Evolutionary conservation across 371 early-diverging fungal genomes (phyloP).

Genomic region (Umbelopsis sp.): DNA sequence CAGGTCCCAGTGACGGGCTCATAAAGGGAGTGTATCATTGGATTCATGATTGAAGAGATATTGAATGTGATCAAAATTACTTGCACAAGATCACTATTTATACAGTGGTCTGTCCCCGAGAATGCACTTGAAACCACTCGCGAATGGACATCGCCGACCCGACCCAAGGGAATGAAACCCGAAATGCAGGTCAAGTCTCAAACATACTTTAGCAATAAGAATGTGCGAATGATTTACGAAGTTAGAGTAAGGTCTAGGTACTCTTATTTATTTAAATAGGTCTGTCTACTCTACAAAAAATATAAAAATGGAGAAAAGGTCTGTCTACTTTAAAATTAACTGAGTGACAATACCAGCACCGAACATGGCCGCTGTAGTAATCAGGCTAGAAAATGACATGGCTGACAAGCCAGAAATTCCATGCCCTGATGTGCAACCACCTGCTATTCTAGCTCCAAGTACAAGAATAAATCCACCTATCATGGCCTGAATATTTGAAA

Average conservation of each 20-base stretch:
- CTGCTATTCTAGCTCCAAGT: neutral
- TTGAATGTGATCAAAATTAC: neutral
- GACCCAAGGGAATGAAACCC: no score
- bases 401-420: neutral
- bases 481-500: neutral
- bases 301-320: neutral
- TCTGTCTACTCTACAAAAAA: neutral
- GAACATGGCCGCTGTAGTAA: neutral
- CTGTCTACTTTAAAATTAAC: neutral
- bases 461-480: neutral
- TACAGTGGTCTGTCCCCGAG: no score
- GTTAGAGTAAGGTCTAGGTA: neutral
- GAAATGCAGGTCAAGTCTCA: no score
- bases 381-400: neutral
- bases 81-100: no score
- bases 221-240: no score
- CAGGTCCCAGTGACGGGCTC: neutral
- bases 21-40: neutral
- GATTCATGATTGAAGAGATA: neutral
- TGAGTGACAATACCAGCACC: neutral
- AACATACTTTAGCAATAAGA: no score
- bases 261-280: neutral
- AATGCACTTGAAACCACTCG: no score
- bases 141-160: no score
- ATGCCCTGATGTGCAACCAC: neutral